These are phyloP conservation scores for Russula griseocarnosa DNA, from an alignment of 768 basidiomycete species.

Conservation along the genomic window DNA sequence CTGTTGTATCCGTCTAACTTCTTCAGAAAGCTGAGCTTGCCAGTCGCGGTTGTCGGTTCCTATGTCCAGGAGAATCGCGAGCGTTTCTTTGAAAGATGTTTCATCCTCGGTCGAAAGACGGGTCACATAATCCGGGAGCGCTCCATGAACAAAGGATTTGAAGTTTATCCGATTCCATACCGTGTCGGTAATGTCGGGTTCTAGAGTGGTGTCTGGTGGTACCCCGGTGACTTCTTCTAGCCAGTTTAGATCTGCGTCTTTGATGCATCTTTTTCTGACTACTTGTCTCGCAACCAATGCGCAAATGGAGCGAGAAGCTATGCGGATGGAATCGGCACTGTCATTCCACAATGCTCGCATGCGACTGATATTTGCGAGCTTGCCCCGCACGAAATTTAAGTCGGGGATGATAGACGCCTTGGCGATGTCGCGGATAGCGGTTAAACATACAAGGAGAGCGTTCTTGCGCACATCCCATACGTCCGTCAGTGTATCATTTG, in stretches of 20 bases:
- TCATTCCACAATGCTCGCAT: not conserved
- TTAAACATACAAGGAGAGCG: not conserved
- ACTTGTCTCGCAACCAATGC: not conserved
- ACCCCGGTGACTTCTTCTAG: not conserved
- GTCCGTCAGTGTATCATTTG: not conserved
- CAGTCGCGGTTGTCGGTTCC: not conserved
- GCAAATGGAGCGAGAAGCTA: not conserved
- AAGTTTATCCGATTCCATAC: not conserved
- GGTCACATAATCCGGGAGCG: not conserved
- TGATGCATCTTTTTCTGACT: not conserved
- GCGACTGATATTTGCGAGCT: not conserved
- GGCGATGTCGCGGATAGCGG: not conserved
- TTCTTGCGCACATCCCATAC: not conserved
- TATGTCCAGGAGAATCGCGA: not conserved
- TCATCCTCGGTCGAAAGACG: not conserved
- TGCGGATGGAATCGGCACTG: not conserved
- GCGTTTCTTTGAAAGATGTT: not conserved
- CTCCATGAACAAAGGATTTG: not conserved
- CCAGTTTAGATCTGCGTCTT: not conserved
- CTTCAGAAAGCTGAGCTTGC: not conserved
- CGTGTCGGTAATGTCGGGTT: not conserved
- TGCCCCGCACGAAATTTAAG: not conserved
- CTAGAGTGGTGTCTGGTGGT: not conserved
- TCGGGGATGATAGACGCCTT: not conserved
- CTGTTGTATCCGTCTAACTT: not conserved